Evolutionary conservation across 176 grass and related monocot species (phyloP), one percentile per base, ranked within the genome.

Genomic region (Neostapfia colusana): DNA sequence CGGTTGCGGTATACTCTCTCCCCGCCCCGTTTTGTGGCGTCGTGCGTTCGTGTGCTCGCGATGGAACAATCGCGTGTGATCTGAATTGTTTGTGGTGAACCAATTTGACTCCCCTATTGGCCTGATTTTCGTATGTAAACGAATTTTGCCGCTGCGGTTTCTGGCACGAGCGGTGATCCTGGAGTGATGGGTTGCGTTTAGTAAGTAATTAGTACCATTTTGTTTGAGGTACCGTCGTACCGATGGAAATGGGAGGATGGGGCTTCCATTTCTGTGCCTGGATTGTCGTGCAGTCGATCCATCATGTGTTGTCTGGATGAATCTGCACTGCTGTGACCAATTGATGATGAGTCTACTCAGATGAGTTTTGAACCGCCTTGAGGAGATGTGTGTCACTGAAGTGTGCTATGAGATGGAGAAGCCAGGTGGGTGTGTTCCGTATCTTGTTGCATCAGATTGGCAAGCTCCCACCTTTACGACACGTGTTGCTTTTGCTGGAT

Each of bases 1-100:
- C 31, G 67, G 77, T 6, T 72, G 85, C 34, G 89, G 81, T 58
- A 58, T 26, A 26, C 21, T 13, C 55, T 44, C 45, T 73, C 71
- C 24, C 10, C 65, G 17, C n/a, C 45, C 14, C 50, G 2, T 20
- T 21, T 2, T 20, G 9, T 66, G 50, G 18, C 4, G 12, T 20
- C 8, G 23, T 42, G 66, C 57, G 51, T 74, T 74, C 16, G 0
- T 27, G 42, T 28, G 7, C 55, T 34, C 42, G 9, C 2, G 67
- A 62, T 50, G 38, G 31, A 44, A 2, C 35, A 72, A 43, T 61
- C 38, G 46, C 44, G 26, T 37, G 15, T 56, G 75, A 59, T 75
- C 78, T 45, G 37, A 38, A 53, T 45, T 74, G 25, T 35, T 55
- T 64, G 49, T 26, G 37, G 44, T 10, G 37, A 60, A 37, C 66